phyloP scores from a whole-genome alignment of 2,329 filamentous ascomycete genomes.

The Epichloe hybrida region DNA sequence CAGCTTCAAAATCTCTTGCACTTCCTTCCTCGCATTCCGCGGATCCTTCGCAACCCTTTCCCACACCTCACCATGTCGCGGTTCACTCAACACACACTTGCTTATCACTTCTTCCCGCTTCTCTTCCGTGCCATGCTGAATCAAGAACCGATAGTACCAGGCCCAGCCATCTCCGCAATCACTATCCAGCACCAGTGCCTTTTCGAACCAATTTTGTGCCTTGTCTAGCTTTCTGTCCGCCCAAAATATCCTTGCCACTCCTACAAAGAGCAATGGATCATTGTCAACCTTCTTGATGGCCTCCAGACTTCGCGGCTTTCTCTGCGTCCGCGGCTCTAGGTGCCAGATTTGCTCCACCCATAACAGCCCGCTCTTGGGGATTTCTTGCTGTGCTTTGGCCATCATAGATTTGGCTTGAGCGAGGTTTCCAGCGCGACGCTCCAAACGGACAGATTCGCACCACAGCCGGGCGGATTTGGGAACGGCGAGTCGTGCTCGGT shows the following conservation, averaged over 20 bases:
- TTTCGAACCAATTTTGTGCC: constrained; percentile 94
- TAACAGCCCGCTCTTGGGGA: constrained; percentile 72
- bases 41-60: constrained; percentile 76
- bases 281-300: constrained; percentile 96
- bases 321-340: constrained; percentile 79
- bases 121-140: constrained; percentile 87
- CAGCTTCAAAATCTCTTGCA: constrained; percentile 71
- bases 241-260: constrained; percentile 94
- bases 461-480: constrained; percentile 77
- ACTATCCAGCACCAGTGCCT: constrained; percentile 75
- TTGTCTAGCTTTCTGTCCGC: constrained; percentile 83
- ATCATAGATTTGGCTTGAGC: constrained; percentile 81
- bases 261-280: constrained; percentile 77
- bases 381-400: constrained; percentile 85
- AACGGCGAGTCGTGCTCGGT: constrained; percentile 79
- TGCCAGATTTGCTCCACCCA: constrained; percentile 96
- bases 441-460: constrained; percentile 86
- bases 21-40: constrained; percentile 57
- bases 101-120: constrained; percentile 74
- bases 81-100: constrained; percentile 74
- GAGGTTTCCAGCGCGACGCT: constrained; percentile 73
- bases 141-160: constrained; percentile 91
- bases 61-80: constrained; percentile 87
- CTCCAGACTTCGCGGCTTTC: constrained; percentile 80
- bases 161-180: constrained; percentile 91